Evolutionary conservation across 2,329 filamentous ascomycete genomes (phyloP).

Genomic region (Lomentospora prolificans): DNA sequence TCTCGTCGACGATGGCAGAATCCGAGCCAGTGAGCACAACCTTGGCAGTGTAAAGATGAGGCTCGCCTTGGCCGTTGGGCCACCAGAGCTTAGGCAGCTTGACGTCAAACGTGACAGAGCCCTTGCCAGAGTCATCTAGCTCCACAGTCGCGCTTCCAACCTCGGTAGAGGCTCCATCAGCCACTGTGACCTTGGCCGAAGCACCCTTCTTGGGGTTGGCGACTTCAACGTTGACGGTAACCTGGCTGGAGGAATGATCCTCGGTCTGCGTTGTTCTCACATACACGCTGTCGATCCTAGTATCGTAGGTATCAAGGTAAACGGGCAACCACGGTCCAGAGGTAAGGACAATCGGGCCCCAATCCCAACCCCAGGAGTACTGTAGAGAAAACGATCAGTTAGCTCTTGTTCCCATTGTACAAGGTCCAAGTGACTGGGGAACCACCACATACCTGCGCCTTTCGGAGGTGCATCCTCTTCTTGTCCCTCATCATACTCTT

Average conservation of each 20-base stretch:
- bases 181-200: conserved; percentile 16
- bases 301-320: conserved; percentile 51
- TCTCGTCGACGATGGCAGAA: conserved; percentile 3
- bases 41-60: conserved; percentile 10
- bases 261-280: conserved; percentile 24
- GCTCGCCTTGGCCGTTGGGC: conserved; percentile 11
- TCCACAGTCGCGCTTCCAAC: not conserved
- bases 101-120: conserved; percentile 12
- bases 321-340: conserved; percentile 59
- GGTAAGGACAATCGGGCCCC: conserved; percentile 55
- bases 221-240: conserved; percentile 27
- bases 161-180: conserved; percentile 1
- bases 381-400: no score
- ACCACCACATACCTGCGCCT: conserved; percentile 44
- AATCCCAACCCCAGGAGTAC: conserved; percentile 65
- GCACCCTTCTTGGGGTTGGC: conserved; percentile 16
- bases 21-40: conserved; percentile 6
- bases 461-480: conserved; percentile 40
- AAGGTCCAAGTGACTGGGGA: no score
- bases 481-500: conserved; percentile 14
- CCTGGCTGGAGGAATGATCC: conserved; percentile 26
- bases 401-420: not conserved
- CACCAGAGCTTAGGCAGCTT: conserved; percentile 12
- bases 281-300: conserved; percentile 49
- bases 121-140: not conserved